phyloP scores from a whole-genome alignment of 140 eudicot genomes.

The Anethum foeniculum region DNA sequence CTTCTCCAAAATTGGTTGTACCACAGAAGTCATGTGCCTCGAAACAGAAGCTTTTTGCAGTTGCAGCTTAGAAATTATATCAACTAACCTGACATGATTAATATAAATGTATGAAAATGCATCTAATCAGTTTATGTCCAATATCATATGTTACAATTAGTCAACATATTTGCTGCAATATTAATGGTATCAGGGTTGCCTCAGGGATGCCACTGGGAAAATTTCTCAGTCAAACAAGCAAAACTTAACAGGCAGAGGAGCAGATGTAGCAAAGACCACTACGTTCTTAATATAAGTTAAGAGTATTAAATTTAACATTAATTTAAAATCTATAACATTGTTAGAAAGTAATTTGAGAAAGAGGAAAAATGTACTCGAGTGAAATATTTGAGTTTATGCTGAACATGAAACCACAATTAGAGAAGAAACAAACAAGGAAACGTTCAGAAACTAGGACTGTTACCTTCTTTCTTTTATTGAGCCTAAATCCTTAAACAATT shows the following conservation, averaged over 20 bases:
- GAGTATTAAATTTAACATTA: neutral
- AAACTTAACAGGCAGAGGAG: neutral
- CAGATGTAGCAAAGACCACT: neutral
- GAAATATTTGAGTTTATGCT: neutral
- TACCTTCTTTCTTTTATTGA: conserved; percentile 70
- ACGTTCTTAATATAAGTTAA: neutral
- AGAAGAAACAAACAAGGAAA: neutral
- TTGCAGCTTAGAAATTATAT: conserved; percentile 67
- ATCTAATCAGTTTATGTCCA: neutral
- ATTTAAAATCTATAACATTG: neutral
- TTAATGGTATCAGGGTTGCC: neutral
- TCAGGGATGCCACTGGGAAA: neutral
- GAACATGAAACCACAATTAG: neutral
- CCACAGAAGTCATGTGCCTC: conserved; percentile 70
- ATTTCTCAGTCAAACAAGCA: neutral
- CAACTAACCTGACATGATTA: conserved; percentile 53
- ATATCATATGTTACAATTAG: neutral
- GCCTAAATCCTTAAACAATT: conserved; percentile 73
- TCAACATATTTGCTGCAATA: neutral
- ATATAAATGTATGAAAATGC: neutral
- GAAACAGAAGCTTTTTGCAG: conserved; percentile 64
- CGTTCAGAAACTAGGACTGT: neutral
- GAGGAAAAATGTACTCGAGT: neutral
- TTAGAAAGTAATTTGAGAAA: neutral
- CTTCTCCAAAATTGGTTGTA: conserved; percentile 83